phyloP scores from a whole-genome alignment of 2,329 filamentous ascomycete genomes.

The Colletotrichum sp. region DNA sequence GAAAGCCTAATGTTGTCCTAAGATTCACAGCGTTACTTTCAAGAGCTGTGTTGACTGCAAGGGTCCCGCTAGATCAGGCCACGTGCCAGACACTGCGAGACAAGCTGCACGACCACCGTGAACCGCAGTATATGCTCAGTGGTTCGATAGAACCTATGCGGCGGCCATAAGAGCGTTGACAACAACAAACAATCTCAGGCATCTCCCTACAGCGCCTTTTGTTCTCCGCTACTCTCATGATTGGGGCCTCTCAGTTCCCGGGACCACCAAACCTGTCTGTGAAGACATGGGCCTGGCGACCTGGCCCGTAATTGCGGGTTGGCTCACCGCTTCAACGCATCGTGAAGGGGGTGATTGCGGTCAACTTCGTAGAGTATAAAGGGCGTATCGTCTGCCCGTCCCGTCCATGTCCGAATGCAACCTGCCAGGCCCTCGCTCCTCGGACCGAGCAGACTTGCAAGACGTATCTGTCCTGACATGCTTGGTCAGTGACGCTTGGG shows the following conservation, averaged over 20 bases:
- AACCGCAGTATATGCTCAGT: not conserved
- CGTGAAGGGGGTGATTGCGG: not conserved
- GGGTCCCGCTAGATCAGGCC: not conserved
- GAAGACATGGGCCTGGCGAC: not conserved
- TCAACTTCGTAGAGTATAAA: not conserved
- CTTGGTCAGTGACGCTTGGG: not conserved
- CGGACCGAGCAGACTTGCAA: not conserved
- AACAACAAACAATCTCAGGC: not conserved
- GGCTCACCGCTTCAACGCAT: not conserved
- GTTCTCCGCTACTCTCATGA: not conserved
- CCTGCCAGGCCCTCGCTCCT: not conserved
- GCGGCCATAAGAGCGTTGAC: not conserved
- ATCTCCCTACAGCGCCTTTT: not conserved
- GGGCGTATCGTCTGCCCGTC: not conserved
- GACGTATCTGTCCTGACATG: not conserved
- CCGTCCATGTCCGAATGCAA: not conserved
- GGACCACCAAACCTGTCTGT: not conserved
- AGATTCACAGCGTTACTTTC: not conserved
- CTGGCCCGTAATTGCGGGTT: not conserved
- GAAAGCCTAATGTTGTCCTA: not conserved
- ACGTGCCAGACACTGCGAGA: not conserved
- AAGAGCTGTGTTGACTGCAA: not conserved
- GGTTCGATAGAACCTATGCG: not conserved
- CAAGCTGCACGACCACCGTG: not conserved
- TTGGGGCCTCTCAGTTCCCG: not conserved